Conservation (phyloP, 768 basidiomycete species). For the Asterophora lycoperdoides region DNA sequence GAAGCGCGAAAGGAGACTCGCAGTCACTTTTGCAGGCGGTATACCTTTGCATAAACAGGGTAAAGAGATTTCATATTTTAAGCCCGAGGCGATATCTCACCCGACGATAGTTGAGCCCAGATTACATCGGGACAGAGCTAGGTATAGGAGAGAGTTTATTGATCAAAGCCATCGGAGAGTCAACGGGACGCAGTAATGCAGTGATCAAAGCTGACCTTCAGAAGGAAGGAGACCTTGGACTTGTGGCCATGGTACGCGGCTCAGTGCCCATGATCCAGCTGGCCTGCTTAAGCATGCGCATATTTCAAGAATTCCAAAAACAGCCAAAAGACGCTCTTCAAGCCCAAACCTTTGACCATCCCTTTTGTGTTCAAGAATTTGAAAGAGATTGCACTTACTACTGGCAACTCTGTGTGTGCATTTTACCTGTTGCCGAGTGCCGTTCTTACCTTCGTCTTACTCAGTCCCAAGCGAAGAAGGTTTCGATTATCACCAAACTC, state of each 20-base stretch:
- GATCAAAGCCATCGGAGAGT: slow-evolving; percentile 92
- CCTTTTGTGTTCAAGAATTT: slow-evolving; percentile 87
- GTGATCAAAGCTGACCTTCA: slow-evolving; percentile 89
- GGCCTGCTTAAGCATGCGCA: not conserved
- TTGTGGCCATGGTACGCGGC: slow-evolving; percentile 84
- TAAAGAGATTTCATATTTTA: slow-evolving; percentile 31
- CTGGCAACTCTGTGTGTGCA: slow-evolving; percentile 68
- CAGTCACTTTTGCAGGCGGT: slow-evolving; percentile 81
- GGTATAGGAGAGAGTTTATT: slow-evolving; percentile 95
- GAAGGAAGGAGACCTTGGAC: slow-evolving; percentile 91
- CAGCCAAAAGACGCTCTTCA: slow-evolving; percentile 90
- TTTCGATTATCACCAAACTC: slow-evolving; percentile 90
- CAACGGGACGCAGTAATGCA: slow-evolving; percentile 81
- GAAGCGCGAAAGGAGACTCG: slow-evolving; percentile 71
- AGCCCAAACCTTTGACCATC: slow-evolving; percentile 86
- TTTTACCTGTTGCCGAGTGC: not conserved
- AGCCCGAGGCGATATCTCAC: slow-evolving; percentile 6
- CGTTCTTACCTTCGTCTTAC: slow-evolving; percentile 4
- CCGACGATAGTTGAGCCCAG: slow-evolving; percentile 73
- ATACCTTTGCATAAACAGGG: slow-evolving; percentile 95
- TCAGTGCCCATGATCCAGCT: not conserved
- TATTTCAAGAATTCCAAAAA: slow-evolving; percentile 79
- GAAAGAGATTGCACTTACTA: slow-evolving; percentile 82
- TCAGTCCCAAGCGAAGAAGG: slow-evolving; percentile 95
- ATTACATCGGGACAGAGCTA: slow-evolving; percentile 92